Base-by-base conservation (phyloP, 371 early-diverging fungal species). In the Phascolomyces articulosus region DNA sequence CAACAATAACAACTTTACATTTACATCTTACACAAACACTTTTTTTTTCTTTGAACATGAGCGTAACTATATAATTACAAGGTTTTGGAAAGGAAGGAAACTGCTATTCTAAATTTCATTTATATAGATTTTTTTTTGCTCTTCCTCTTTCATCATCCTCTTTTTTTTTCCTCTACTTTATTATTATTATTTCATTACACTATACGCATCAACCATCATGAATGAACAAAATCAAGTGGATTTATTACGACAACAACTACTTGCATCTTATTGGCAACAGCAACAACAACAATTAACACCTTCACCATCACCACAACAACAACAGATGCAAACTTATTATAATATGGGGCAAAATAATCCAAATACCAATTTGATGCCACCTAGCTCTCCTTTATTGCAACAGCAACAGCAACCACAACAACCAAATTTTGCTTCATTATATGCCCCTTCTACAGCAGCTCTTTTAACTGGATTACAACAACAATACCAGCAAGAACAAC, bases 401-500 rank as follows among this genome's bases (percentile, higher is more conserved):
- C 44, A 44, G 16, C 41, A 41, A n/a, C 41, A 41, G 38, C 38
- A 38, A 1, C 16, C 11, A n/a, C 47, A 41, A 27, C 34, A 34
- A 34, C 34, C 34, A 11, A 34, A 34, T 34, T 11, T 34, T 34
- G 34, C 34, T 9, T 29, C 60, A 8, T n/a, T 26, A 8, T 26
- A 40, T 40, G 24, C 60, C 8, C 60, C 60, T 20, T 26, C 44
- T 21, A 59, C 60, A 20, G 40, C 40, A 24, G 60, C 60, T 23
- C 44, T 59, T n/a, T 44, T 59, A 27, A 59, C 21, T 47, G 60
- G 47, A 20, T 18, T 59, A n/a, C 60, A 59, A 27, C 60, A 59
- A 18, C 60, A 59, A 47, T 47, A 59, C n/a, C 60, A 27, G 4
- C 60, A 59, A 27, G 47, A 59, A 29, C 60, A 59, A n/a, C n/a